phyloP scores from a whole-genome alignment of 2,329 filamentous ascomycete species.

The Fusarium longipes region DNA sequence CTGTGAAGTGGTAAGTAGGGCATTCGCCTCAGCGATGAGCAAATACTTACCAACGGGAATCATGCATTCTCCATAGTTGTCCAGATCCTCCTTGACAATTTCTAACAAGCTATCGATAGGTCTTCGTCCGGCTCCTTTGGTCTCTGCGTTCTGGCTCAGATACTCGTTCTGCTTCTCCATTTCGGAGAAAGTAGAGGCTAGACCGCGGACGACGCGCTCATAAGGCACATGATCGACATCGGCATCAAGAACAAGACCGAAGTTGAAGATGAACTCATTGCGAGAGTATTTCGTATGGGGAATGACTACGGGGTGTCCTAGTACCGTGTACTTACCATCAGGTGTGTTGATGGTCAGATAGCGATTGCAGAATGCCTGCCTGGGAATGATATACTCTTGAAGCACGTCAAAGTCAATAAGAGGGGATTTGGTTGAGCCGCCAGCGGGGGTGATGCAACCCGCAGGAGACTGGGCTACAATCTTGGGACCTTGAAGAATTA shows the following conservation, averaged over 20 bases:
- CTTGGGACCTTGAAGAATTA: slow-evolving; percentile 61
- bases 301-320: slow-evolving; percentile 92
- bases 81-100: slow-evolving; percentile 85
- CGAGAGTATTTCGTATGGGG: slow-evolving; percentile 84
- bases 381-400: slow-evolving; percentile 92
- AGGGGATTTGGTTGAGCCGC: slow-evolving; percentile 58
- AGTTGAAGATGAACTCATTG: slow-evolving; percentile 99
- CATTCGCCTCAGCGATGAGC: background rate
- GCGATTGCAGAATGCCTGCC: slow-evolving; percentile 94
- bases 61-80: slow-evolving; percentile 98
- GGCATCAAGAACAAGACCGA: slow-evolving; percentile 81
- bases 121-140: slow-evolving; percentile 63
- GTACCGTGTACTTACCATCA: slow-evolving; percentile 76
- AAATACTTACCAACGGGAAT: slow-evolving; percentile 82
- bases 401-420: slow-evolving; percentile 89
- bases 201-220: slow-evolving; percentile 84
- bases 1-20: slow-evolving; percentile 55
- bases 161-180: slow-evolving; percentile 94
- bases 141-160: slow-evolving; percentile 70
- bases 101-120: slow-evolving; percentile 86
- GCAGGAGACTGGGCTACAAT: slow-evolving; percentile 72
- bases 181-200: slow-evolving; percentile 86
- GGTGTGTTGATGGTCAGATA: slow-evolving; percentile 83
- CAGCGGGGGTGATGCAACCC: slow-evolving; percentile 67
- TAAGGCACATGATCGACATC: slow-evolving; percentile 79